Evolutionary conservation across 345 rosid genomes (phyloP), one percentile per base, ranked within the genome.

Genomic region (Rhizophora mangle): DNA sequence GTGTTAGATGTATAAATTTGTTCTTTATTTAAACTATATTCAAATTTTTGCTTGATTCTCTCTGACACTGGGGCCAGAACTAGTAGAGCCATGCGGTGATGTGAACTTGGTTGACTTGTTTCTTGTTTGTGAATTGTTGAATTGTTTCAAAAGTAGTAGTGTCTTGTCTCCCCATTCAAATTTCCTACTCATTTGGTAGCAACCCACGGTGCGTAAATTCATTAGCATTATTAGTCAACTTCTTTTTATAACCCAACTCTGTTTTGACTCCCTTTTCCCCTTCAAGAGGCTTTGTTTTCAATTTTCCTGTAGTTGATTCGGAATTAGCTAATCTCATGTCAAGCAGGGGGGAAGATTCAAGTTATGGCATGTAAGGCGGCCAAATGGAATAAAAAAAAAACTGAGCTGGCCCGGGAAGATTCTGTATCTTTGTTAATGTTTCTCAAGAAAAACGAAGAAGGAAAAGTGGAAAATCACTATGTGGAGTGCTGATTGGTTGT

Each of bases 171-270:
- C 53, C 26, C 68, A 34, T 68, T 63, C 76, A 73, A 68, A 81
- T 84, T 81, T 75, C 63, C 82, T 70, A 76, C 82, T 81, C 90
- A 88, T 84, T 81, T 74, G 79, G 34, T 68, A 46, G 29, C 5
- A 31, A 4, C 32, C 32, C 32, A 31, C 62, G n/a, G 67, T 51
- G 78, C 73, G 21, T 49, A 29, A 69, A 71, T 72, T 78, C 72
- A 56, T 68, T 60, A 65, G 66, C 64, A 70, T 68, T 72, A n/a
- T 52, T 69, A 47, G 77, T 84, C 82, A 79, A 76, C 74, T 39
- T 72, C 46, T 71, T 68, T 71, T 64, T 64, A 71, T 46, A 31
- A 68, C 73, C 72, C 79, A 43, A 76, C 72, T 54, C 71, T 47
- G 68, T 68, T 79, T 63, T 73, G 84, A 78, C 83, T 62, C 0